Conservation (phyloP, 257 asterid genomes). For the Rubia yunnanensis region DNA sequence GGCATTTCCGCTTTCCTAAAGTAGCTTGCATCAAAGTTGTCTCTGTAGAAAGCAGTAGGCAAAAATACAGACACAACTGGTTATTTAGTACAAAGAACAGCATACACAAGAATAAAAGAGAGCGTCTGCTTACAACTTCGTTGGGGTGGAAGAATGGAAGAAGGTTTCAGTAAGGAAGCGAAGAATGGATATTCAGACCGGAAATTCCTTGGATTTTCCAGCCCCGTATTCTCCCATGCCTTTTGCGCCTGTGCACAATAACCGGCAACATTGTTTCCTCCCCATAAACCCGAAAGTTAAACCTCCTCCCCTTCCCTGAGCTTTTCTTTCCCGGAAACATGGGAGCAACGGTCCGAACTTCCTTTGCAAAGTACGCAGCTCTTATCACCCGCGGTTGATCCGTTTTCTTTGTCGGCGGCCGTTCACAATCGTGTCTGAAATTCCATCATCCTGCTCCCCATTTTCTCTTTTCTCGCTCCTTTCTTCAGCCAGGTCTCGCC, state of each 20-base stretch:
- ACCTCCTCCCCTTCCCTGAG: neutral
- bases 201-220: constrained; percentile 5
- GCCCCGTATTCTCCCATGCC: neutral
- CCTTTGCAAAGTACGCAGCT: no score
- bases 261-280: neutral
- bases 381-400: no score
- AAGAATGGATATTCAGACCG: constrained; percentile 9
- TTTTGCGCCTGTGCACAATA: neutral
- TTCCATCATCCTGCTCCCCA: neutral
- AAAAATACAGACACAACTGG: neutral
- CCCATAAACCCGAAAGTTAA: neutral
- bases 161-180: constrained; percentile 6
- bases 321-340: neutral
- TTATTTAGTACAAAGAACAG: neutral
- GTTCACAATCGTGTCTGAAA: neutral
- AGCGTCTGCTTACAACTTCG: neutral
- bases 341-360: no score
- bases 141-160: neutral
- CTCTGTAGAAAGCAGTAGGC: neutral
- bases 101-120: neutral
- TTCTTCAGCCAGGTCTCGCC: constrained; percentile 21
- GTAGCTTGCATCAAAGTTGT: neutral
- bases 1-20: neutral
- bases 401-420: neutral
- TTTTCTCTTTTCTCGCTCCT: constrained; percentile 11